These are phyloP conservation scores for Malassezia japonica DNA, from an alignment of 1,284 basidiomycete genomes.

Conservation along the genomic window DNA sequence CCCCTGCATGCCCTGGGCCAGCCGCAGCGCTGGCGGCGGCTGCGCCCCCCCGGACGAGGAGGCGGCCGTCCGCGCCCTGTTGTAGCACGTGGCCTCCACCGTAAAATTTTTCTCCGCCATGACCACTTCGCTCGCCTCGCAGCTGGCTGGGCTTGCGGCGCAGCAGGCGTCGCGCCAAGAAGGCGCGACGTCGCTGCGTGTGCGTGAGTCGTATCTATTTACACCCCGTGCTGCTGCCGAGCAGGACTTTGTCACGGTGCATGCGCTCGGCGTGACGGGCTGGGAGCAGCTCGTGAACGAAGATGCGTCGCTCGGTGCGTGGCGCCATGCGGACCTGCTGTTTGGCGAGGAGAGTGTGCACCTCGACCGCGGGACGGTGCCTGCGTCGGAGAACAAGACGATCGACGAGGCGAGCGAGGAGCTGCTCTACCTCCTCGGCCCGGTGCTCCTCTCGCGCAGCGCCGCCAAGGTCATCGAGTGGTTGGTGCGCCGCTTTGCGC, in stretches of 20 bases:
- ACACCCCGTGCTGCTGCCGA: constrained; percentile 36
- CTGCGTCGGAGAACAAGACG: constrained; percentile 58
- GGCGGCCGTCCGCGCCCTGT: neutral
- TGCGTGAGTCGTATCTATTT: constrained; percentile 70
- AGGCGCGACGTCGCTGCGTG: constrained; percentile 56
- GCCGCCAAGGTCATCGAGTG: constrained; percentile 86
- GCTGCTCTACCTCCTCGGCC: constrained; percentile 65
- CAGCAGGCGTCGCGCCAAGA: constrained; percentile 67
- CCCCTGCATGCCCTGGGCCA: neutral
- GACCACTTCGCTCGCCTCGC: constrained; percentile 69
- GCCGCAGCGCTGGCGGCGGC: neutral
- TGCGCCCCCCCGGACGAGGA: neutral
- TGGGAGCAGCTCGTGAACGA: constrained; percentile 57
- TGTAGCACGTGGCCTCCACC: neutral
- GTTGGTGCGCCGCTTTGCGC: constrained; percentile 85
- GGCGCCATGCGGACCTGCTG: constrained; percentile 57
- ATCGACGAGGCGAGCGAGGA: constrained; percentile 59
- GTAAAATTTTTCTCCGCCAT: constrained; percentile 47
- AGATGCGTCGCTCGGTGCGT: constrained; percentile 24
- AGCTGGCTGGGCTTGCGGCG: constrained; percentile 71
- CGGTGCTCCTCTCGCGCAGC: constrained; percentile 69
- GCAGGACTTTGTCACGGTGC: constrained; percentile 64
- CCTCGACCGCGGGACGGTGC: constrained; percentile 72
- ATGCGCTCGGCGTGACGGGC: constrained; percentile 71
- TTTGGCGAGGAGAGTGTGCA: constrained; percentile 71